Evolutionary conservation across 352 stramenopile genomes (phyloP).

Genomic region (Globisporangium sylvaticum): DNA sequence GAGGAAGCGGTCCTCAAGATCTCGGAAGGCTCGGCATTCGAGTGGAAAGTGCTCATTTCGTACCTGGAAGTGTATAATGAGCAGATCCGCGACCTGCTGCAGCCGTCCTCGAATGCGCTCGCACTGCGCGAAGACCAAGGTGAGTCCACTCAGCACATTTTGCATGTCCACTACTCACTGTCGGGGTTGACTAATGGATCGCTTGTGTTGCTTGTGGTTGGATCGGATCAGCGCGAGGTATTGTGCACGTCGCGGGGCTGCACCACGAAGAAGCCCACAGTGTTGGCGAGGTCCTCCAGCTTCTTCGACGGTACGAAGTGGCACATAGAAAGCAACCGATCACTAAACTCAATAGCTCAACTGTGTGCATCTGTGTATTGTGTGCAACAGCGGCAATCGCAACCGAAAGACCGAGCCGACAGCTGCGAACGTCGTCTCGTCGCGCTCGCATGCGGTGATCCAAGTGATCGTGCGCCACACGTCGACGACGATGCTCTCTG

Average conservation of each 20-base stretch:
- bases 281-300: constrained; percentile 40
- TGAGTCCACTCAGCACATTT: constrained; percentile 6
- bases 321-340: not conserved
- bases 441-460: constrained; percentile 79
- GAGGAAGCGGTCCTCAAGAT: constrained; percentile 45
- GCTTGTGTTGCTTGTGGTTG: not conserved
- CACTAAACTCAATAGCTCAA: not conserved
- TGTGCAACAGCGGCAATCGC: constrained; percentile 34
- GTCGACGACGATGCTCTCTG: constrained; percentile 42
- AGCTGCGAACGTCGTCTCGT: constrained; percentile 77
- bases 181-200: not conserved
- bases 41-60: constrained; percentile 81
- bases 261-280: constrained; percentile 48
- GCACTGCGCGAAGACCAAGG: constrained; percentile 49
- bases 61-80: constrained; percentile 94
- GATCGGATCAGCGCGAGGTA: constrained; percentile 37
- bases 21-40: constrained; percentile 37
- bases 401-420: constrained; percentile 67
- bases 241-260: constrained; percentile 51
- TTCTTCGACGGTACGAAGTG: constrained; percentile 35
- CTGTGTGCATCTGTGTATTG: not conserved
- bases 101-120: constrained; percentile 30
- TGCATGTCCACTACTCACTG: not conserved
- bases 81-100: constrained; percentile 86
- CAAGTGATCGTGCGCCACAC: constrained; percentile 68